phyloP scores from a whole-genome alignment of 352 stramenopile species.

The Phytophthora citrophthora region DNA sequence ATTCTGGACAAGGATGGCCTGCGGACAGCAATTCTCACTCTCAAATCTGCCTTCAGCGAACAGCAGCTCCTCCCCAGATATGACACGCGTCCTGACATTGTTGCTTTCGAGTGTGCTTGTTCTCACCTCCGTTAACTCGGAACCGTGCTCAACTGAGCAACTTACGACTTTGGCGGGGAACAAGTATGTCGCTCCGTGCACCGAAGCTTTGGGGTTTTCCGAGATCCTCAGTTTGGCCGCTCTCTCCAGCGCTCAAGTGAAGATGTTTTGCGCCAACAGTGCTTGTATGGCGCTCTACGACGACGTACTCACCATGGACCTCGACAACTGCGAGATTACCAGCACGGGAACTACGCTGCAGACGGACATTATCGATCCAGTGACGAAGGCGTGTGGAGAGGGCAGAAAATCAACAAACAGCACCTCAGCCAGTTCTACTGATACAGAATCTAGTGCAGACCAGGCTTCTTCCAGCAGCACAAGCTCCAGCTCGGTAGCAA shows the following conservation, averaged over 20 bases:
- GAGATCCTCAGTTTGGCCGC: conserved; percentile 10
- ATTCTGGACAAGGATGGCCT: background rate
- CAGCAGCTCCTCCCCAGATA: background rate
- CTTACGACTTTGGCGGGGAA: conserved; percentile 2
- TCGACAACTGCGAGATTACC: conserved; percentile 1
- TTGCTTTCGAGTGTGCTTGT: background rate
- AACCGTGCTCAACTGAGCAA: conserved; percentile 1
- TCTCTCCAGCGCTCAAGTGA: conserved; percentile 2
- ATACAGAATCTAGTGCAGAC: background rate
- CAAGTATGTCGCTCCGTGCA: background rate
- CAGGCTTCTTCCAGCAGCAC: conserved; percentile 2
- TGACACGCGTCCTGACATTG: background rate
- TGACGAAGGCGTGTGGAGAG: conserved; percentile 2
- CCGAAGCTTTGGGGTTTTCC: conserved; percentile 3
- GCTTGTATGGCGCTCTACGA: conserved; percentile 1
- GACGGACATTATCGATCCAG: conserved; percentile 4
- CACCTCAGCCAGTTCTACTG: background rate
- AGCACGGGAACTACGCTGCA: conserved; percentile 1
- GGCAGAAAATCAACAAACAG: background rate
- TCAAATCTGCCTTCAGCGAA: background rate
- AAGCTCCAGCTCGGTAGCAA: background rate
- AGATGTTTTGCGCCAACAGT: conserved; percentile 7
- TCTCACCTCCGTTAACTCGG: background rate
- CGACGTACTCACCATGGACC: conserved; percentile 2
- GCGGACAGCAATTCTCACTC: conserved; percentile 1